phyloP scores from a whole-genome alignment of 2,329 filamentous ascomycete species.

The Paraphaeosphaeria minitans region DNA sequence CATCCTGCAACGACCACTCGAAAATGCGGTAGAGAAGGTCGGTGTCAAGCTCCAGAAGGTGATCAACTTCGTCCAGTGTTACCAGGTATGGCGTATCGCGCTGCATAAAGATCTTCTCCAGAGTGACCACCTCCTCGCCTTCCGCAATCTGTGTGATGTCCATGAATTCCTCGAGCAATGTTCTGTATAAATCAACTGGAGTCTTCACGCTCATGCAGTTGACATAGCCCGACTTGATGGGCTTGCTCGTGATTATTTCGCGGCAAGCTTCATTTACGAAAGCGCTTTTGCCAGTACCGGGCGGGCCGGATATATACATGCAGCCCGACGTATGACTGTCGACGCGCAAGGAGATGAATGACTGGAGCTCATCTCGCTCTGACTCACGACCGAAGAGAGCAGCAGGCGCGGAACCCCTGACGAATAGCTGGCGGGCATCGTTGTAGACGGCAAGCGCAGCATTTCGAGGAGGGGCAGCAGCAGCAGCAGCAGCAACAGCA shows the following conservation, averaged over 20 bases:
- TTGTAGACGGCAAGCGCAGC: slow-evolving; percentile 80
- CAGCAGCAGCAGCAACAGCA: slow-evolving; percentile 52
- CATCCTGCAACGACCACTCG: slow-evolving; percentile 87
- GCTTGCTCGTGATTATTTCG: slow-evolving; percentile 57
- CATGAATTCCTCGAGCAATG: slow-evolving; percentile 72
- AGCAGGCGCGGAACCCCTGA: slow-evolving; percentile 74
- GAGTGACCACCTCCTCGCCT: slow-evolving; percentile 67
- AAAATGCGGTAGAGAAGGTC: slow-evolving; percentile 93
- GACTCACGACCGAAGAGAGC: slow-evolving; percentile 78
- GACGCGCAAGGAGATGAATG: slow-evolving; percentile 71
- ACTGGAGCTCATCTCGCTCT: slow-evolving; percentile 67
- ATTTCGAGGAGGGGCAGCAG: slow-evolving; percentile 58
- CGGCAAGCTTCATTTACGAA: slow-evolving; percentile 81
- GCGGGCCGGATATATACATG: slow-evolving; percentile 92
- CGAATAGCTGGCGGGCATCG: slow-evolving; percentile 83
- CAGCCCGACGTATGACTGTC: slow-evolving; percentile 72
- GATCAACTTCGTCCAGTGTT: slow-evolving; percentile 92
- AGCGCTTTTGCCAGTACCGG: slow-evolving; percentile 95
- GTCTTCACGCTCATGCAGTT: slow-evolving; percentile 98
- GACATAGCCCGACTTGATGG: slow-evolving; percentile 75
- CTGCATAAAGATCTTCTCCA: slow-evolving; percentile 75
- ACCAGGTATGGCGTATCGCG: slow-evolving; percentile 71
- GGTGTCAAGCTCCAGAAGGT: slow-evolving; percentile 84
- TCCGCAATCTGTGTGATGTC: slow-evolving; percentile 65
- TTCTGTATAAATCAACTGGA: slow-evolving; percentile 82